Base-by-base conservation (phyloP, 805 yeast genomes). In the Starmerella riodocensis region DNA sequence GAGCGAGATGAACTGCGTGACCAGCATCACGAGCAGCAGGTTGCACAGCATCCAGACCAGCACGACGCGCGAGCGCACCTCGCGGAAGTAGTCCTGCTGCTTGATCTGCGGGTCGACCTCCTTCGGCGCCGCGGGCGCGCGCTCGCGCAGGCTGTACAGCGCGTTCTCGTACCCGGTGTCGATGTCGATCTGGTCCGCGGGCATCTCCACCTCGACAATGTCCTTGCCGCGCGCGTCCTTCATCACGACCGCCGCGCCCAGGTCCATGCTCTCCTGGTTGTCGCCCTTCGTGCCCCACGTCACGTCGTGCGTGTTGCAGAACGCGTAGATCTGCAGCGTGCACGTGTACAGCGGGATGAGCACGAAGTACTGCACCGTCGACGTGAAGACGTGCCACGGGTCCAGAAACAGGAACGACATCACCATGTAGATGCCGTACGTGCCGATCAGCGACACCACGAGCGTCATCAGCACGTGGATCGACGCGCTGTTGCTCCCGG, bases 271-370 rank as follows among this genome's bases (percentile, higher is more conserved):
- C 33, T 74, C 78, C 44, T 71, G 73, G 47, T 78, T 80, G 45
- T 86, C 95, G 50, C 98, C 98, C 58, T 88, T 88, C 2, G 98
- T 88, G 61, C 98, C 98, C 98, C 98, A 88, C 0, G 95, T 81
- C 36, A 91, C 94, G 66, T 88, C 98, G 62, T 88, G 97, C 3
- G 96, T 88, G 59, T 88, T 88, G 65, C 98, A 88, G 61, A 88
- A 85, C 1, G 98, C 96, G 63, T 85, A 88, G 43, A 91, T 85
- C 61, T 88, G 96, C 41, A 88, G 65, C 2, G 94, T 78, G 62
- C 94, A 83, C 4, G 93, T 80, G 58, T 85, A 88, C 0, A 93
- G 78, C 20, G 98, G 97, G 38, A 88, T 67, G 68, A 91, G 70
- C 49, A 86, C 58, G 62, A 88, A 81, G 65, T 91, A 88, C 59